Base-by-base conservation (phyloP, 164 flowering plant genomes). In the Sextonia rubra region DNA sequence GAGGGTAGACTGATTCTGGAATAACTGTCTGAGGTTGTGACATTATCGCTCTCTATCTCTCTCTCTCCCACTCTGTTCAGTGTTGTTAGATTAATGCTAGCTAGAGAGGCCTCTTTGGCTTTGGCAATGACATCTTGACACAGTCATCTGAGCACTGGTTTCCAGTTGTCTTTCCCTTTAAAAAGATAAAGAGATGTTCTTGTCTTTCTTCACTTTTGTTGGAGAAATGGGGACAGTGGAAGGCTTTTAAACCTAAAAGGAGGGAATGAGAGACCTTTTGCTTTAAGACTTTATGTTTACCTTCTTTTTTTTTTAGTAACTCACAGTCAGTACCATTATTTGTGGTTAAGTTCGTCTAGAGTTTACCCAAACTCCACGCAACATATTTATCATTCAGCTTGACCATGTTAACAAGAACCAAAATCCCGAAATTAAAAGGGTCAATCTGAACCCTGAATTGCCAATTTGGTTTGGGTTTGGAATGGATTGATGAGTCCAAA, bases 151-250 rank as follows among this genome's bases (percentile, higher is more conserved):
- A 49, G 14, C 18, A 23, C 22, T 32, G 24, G 32, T 24, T 68
- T 73, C 71, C 67, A 32, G 24, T 11, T 56, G 55, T 56, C 29
- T 63, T 27, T 24, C n/a, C 47, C 70, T 69, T 71, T 72, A 67
- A 74, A 73, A 79, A 76, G 80, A 56, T 68, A 74, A 71, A 70
- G 75, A 74, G 71, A 52, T 73, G 71, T 71, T 69, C 44, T 37
- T 37, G 44, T 72, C 23, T 52, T 60, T 14, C 60, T 68, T 47
- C 44, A 26, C 66, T 66, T 72, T 66, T 64, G 52, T 64, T 52
- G 68, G 20, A 49, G 37, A 66, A 69, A 20, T 58, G 9, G 63
- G 47, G 29, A 25, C 15, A 25, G 6, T 60, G 24, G 23, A 25
- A 56, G 67, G 76, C 76, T 68, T 76, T 37, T 37, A 37, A 37